Evolutionary conservation across 2,329 filamentous ascomycete species (phyloP), one percentile per base, ranked within the genome.

Genomic region (Alternaria infectoria): DNA sequence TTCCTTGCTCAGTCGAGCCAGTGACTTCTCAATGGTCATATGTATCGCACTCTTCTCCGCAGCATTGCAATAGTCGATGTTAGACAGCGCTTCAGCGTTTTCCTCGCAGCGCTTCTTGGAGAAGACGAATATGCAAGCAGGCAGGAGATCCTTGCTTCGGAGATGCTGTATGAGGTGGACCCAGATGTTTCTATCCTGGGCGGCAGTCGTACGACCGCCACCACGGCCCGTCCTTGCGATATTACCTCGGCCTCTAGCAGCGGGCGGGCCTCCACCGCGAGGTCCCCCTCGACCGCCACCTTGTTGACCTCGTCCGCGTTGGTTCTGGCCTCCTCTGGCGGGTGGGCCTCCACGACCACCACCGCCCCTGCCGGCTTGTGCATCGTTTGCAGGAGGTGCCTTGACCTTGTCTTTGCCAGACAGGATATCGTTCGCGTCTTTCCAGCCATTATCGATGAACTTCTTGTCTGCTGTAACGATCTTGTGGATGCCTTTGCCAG

Each of bases 81-180:
- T 98, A 65, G 92, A 95, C 21, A 99, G 85, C 0, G 96, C 95
- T 77, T 97, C 93, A 1, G 96, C 96, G 77, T 98, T 99, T 77
- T 98, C 93, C 79, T 99, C 96, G 74, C 96, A 98, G 56, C 96
- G 87, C 81, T 96, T 97, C 83, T 98, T 99, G 3, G 96, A 99
- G 80, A 99, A 99, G 59, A 99, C 95, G 76, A 99, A 99, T 69
- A 99, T 97, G 78, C 95, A 98, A 9, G 92, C 93, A 0, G 96
- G 96, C 4, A 99, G 87, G 5, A 99, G 85, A 52, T 89, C 93
- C 56, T 93, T 89, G 79, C 97, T 97, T 73, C 90, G 92, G 57
- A 99, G 85, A 80, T 93, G 93, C 74, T 97, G 93, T 3, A 99
- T 93, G 43, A 99, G 87, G 75, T 97, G 93, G 36, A 98, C 95